Base-by-base conservation (phyloP, 305 asterid species). In the Nicotiana rustica region DNA sequence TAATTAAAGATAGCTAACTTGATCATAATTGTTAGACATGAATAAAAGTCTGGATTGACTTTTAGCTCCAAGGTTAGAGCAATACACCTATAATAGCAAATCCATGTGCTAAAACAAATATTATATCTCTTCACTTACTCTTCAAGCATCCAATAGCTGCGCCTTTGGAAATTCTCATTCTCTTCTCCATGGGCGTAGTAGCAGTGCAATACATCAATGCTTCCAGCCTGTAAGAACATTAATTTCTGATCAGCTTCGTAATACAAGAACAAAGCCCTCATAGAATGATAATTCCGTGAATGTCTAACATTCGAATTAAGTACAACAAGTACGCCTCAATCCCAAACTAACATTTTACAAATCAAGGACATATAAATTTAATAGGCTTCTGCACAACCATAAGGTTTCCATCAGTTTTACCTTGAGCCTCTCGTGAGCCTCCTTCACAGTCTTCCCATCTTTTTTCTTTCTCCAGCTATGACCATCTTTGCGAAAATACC, bases 131-230 rank as follows among this genome's bases (percentile, higher is more conserved):
- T 38, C 83, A 90, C 98, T 86, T 89, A 97, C 98, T 95, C 98
- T 89, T 93, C 99, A 80, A 97, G 99, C 98, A 97, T 87, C 99
- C 99, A 97, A 85, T 95, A 97, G 91, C 98, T 91, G 86, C 99
- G 98, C 88, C 99, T 90, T 87, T 95, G 99, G 82, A 95, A 97
- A 89, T 88, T 93, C 84, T 93, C 97, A 31, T 92, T 88, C 61
- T 92, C 97, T 86, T 97, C 97, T 83, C 99, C 99, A 87, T 97
- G 99, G 79, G 99, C 99, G 78, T 97, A 97, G 90, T 97, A 97
- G 91, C 99, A 97, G 83, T 97, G 99, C 90, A 97, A 84, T 65
- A 95, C 97, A 86, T 97, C 98, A 87, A 97, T 47, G 80, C 98
- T 91, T 85, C 98, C 99, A 84, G 97, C 89, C 99, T 97, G 93